Conservation (phyloP, 2,329 filamentous ascomycete species). For the Aureobasidium sp. region DNA sequence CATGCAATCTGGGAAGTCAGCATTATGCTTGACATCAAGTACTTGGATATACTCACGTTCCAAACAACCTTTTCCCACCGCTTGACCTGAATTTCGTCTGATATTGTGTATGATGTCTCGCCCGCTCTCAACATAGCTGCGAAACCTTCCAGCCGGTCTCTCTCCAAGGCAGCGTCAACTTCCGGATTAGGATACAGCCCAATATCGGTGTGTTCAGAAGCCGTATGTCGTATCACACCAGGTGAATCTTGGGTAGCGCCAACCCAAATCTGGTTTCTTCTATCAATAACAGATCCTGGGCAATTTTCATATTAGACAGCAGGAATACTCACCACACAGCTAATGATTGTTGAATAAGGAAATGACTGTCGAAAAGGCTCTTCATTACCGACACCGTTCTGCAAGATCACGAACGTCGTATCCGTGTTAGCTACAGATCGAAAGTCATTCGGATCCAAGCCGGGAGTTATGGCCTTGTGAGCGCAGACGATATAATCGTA, state of each 20-base stretch:
- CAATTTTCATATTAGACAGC: not conserved
- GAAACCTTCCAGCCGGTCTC: constrained; percentile 34
- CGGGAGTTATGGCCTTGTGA: constrained; percentile 39
- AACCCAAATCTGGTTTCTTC: constrained; percentile 38
- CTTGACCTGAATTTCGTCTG: constrained; percentile 49
- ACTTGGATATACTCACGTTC: constrained; percentile 33
- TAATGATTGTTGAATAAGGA: constrained; percentile 48
- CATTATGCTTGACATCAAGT: not conserved
- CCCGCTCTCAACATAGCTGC: constrained; percentile 37
- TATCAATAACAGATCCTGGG: not conserved
- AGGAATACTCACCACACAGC: constrained; percentile 36
- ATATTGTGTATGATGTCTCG: constrained; percentile 42
- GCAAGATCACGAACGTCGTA: constrained; percentile 55
- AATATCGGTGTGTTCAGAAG: constrained; percentile 50
- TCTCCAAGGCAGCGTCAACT: constrained; percentile 29
- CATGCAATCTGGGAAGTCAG: constrained; percentile 39
- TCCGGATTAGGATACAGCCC: constrained; percentile 43
- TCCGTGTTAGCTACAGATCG: constrained; percentile 29
- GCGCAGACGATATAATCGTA: constrained; percentile 44
- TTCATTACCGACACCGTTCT: constrained; percentile 58
- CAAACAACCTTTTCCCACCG: constrained; percentile 56
- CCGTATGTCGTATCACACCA: constrained; percentile 45
- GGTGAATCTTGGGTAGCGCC: constrained; percentile 46
- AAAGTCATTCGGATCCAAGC: constrained; percentile 28
- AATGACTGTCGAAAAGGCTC: constrained; percentile 46